phyloP scores from a whole-genome alignment of 345 rosid species.

The Turnera subulata region DNA sequence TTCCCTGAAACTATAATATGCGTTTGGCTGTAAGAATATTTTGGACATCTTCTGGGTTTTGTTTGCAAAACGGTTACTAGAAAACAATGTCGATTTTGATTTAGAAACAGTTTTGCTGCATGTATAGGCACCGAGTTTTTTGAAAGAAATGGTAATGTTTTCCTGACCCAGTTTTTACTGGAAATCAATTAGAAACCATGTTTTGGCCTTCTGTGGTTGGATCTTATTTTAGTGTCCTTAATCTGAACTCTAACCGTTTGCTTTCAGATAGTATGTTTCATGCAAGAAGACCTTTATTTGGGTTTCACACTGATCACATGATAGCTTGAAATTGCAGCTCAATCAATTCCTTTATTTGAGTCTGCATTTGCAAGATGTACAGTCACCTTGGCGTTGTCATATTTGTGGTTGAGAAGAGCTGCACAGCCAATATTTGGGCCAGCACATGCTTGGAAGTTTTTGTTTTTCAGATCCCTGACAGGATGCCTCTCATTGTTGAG shows the following conservation, averaged over 20 bases:
- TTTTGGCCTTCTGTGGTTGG: constrained; percentile 35
- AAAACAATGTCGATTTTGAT: no score
- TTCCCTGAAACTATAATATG: no score
- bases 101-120: no score
- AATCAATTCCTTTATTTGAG: constrained; percentile 78
- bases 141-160: no score
- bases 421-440: constrained; percentile 75
- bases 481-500: constrained; percentile 72
- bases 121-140: neutral
- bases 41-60: no score
- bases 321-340: constrained; percentile 55
- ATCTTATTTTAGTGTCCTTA: constrained; percentile 5
- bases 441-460: constrained; percentile 49
- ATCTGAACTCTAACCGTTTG: neutral
- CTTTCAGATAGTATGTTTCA: neutral
- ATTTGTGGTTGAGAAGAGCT: constrained; percentile 65
- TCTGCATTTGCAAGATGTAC: constrained; percentile 68
- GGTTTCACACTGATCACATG: neutral
- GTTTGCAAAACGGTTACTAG: no score
- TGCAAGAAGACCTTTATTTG: no score
- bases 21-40: no score
- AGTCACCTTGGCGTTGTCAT: constrained; percentile 55
- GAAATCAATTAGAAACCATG: constrained; percentile 27
- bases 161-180: neutral
- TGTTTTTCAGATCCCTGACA: constrained; percentile 63